Evolutionary conservation across 2,329 filamentous ascomycete species (phyloP).

Genomic region (Exserohilum turcica): DNA sequence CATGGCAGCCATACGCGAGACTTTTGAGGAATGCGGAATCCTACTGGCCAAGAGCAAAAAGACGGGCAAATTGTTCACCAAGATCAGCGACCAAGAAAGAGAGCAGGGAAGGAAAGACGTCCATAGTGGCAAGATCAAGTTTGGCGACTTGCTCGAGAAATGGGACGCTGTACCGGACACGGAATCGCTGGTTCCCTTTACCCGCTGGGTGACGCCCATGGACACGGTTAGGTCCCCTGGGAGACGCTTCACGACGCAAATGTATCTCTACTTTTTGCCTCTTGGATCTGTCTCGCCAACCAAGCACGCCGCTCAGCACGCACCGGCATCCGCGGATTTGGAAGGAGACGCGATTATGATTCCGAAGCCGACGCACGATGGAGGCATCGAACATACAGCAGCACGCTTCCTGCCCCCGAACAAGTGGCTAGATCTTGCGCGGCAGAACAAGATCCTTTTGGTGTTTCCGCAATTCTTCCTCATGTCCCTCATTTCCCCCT

Average conservation of each 20-base stretch:
- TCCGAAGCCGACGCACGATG: conserved; percentile 73
- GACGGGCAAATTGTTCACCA: conserved; percentile 61
- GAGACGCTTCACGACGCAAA: conserved; percentile 89
- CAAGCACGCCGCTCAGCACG: conserved; percentile 31
- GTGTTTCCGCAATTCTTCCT: conserved; percentile 90
- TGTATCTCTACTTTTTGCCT: conserved; percentile 93
- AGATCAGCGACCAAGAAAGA: conserved; percentile 63
- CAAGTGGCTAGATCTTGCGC: conserved; percentile 71
- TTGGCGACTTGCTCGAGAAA: conserved; percentile 66
- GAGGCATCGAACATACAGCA: conserved; percentile 71
- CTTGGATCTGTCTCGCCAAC: conserved; percentile 47
- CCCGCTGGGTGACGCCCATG: conserved; percentile 89
- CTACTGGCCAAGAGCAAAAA: conserved; percentile 67
- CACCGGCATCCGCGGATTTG: conserved; percentile 38
- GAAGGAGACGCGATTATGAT: conserved; percentile 60
- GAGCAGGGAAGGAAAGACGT: conserved; percentile 71
- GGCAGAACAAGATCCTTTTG: conserved; percentile 72
- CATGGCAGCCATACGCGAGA: conserved; percentile 84
- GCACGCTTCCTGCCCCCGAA: conserved; percentile 75
- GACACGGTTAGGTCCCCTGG: conserved; percentile 75
- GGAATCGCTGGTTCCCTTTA: conserved; percentile 77
- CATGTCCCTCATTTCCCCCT: conserved; percentile 62
- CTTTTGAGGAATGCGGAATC: conserved; percentile 94
- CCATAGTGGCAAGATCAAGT: conserved; percentile 68
- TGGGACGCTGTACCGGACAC: conserved; percentile 68